Conservation (phyloP, 148 eudicot species). For the Rhododendron henanense region DNA sequence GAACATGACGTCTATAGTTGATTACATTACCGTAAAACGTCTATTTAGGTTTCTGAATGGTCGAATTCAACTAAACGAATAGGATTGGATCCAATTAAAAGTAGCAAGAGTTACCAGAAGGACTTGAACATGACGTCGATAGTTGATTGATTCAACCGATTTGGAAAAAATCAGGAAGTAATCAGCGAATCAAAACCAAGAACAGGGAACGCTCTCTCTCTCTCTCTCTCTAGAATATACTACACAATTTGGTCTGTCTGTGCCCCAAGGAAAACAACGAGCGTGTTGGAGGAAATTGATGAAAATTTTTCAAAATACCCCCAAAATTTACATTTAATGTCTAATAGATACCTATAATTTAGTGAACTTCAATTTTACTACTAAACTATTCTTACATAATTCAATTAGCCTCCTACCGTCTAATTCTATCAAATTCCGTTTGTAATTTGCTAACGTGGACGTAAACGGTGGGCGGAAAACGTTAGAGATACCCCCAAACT, state of each 20-base stretch:
- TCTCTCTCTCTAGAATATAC: neutral
- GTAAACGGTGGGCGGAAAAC: too few species aligned
- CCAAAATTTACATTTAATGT: too few species aligned
- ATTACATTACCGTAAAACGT: neutral
- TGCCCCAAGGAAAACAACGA: neutral
- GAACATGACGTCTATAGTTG: slow-evolving; percentile 4
- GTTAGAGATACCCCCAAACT: too few species aligned
- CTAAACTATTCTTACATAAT: too few species aligned
- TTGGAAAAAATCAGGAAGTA: neutral
- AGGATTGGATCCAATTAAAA: neutral
- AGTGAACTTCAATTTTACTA: too few species aligned
- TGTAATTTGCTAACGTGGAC: too few species aligned
- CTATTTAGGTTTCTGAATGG: neutral
- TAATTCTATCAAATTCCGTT: too few species aligned
- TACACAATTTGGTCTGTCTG: neutral
- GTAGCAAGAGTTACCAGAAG: slow-evolving; percentile 6
- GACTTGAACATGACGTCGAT: slow-evolving; percentile 16
- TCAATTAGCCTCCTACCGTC: too few species aligned
- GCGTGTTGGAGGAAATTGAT: neutral
- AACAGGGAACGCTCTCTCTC: neutral
- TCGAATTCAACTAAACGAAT: neutral
- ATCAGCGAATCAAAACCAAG: neutral
- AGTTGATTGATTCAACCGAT: neutral
- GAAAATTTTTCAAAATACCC: too few species aligned
- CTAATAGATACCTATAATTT: too few species aligned